Evolutionary conservation across 2,329 filamentous ascomycete species (phyloP).

Genomic region (Fusarium oxysporum): DNA sequence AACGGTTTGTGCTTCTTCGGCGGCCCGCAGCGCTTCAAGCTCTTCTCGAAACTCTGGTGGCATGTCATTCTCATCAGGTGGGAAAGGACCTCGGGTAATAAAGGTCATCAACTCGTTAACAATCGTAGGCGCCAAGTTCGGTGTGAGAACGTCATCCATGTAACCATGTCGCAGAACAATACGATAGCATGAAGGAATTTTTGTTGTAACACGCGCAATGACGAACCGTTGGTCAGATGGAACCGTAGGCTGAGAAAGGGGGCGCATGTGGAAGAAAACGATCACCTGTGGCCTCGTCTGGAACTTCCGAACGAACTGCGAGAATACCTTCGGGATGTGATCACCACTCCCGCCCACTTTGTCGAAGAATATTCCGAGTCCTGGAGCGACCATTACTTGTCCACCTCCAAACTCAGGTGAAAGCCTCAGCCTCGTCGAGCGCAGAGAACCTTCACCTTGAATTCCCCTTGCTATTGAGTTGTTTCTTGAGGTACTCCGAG

Average conservation of each 20-base stretch:
- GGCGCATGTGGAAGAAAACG: conserved; percentile 80
- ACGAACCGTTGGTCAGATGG: conserved; percentile 60
- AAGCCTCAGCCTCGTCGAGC: conserved; percentile 45
- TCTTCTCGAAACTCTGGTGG: conserved; percentile 50
- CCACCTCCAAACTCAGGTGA: conserved; percentile 56
- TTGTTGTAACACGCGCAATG: conserved; percentile 54
- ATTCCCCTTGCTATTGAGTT: conserved; percentile 38
- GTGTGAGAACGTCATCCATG: conserved; percentile 76
- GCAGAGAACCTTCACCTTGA: conserved; percentile 26
- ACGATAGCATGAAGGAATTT: conserved; percentile 73
- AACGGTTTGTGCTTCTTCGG: conserved; percentile 61
- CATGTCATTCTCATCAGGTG: conserved; percentile 42
- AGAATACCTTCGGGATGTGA: conserved; percentile 60
- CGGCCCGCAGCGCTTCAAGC: conserved; percentile 57
- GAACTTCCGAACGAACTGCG: conserved; percentile 79
- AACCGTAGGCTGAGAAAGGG: conserved; percentile 69
- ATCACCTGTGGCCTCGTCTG: conserved; percentile 73
- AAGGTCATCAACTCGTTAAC: conserved; percentile 70
- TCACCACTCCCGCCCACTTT: conserved; percentile 76
- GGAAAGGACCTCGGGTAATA: conserved; percentile 53
- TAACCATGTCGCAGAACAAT: conserved; percentile 78
- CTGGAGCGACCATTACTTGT: conserved; percentile 61
- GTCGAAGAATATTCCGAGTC: conserved; percentile 81
- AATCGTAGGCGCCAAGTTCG: conserved; percentile 67
- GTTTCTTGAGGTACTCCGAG: conserved; percentile 42